These are phyloP conservation scores for Hysterangium stoloniferum DNA, from an alignment of 768 basidiomycete species.

Conservation along the genomic window DNA sequence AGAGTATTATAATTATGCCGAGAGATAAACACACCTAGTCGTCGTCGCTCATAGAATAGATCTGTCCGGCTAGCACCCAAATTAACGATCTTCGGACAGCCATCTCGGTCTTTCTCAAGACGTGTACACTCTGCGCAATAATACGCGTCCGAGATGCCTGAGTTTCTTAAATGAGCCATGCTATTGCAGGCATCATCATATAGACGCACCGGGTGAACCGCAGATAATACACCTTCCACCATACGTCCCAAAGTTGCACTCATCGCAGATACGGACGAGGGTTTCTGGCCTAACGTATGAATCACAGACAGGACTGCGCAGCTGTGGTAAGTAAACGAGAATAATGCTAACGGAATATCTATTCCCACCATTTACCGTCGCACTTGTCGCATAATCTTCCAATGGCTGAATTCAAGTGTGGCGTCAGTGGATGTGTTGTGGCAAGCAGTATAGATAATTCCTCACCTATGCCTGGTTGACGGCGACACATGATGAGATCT, in stretches of 20 bases:
- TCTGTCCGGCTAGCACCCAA: slow-evolving; percentile 92
- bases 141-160: slow-evolving; percentile 98
- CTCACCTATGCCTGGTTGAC: slow-evolving; percentile 94
- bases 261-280: slow-evolving; percentile 95
- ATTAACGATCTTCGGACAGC: slow-evolving; percentile 97
- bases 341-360: background rate
- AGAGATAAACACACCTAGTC: slow-evolving; percentile 47
- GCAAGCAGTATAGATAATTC: slow-evolving; percentile 6
- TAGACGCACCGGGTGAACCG: slow-evolving; percentile 74
- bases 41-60: slow-evolving; percentile 83
- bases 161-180: background rate
- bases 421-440: background rate
- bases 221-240: slow-evolving; percentile 98
- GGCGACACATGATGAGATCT: slow-evolving; percentile 98
- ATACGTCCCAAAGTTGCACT: slow-evolving; percentile 98
- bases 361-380: slow-evolving; percentile 92
- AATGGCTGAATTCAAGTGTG: slow-evolving; percentile 53
- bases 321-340: background rate
- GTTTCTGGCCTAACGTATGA: slow-evolving; percentile 99
- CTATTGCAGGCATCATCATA: background rate
- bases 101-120: slow-evolving; percentile 94
- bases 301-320: slow-evolving; percentile 87
- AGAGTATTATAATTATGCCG: background rate
- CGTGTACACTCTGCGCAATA: slow-evolving; percentile 98
- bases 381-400: slow-evolving; percentile 98